These are phyloP conservation scores for Glarea lozoyensis DNA, from an alignment of 495 filamentous ascomycete species.

Conservation along the genomic window DNA sequence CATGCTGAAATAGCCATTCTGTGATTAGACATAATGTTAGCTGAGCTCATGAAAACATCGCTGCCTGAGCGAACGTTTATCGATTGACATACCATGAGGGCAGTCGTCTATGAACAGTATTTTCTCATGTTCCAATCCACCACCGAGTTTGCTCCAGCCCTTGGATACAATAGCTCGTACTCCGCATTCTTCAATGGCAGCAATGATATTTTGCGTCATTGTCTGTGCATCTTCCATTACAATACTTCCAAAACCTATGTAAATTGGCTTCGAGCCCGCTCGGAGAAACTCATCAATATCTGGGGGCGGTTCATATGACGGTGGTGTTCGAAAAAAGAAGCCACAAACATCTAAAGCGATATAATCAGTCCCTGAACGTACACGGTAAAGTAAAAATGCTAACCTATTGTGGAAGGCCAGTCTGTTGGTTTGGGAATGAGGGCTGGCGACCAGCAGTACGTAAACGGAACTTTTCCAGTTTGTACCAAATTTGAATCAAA, in stretches of 20 bases:
- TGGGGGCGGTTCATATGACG: slow-evolving; percentile 48
- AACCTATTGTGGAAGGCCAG: slow-evolving; percentile 53
- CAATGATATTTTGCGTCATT: slow-evolving; percentile 56
- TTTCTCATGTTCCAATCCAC: slow-evolving; percentile 45
- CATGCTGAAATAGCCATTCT: slow-evolving; percentile 56
- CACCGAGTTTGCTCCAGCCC: slow-evolving; percentile 68
- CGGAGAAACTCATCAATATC: slow-evolving; percentile 54
- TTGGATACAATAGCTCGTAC: slow-evolving; percentile 69
- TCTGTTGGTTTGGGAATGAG: slow-evolving; percentile 70
- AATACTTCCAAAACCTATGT: slow-evolving; percentile 74
- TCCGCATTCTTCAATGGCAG: slow-evolving; percentile 51
- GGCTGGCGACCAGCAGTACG: slow-evolving; percentile 71
- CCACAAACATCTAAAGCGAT: slow-evolving; percentile 46
- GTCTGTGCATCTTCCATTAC: slow-evolving; percentile 62
- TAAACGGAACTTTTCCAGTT: slow-evolving; percentile 57
- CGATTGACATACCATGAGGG: slow-evolving; percentile 55
- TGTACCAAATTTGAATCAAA: slow-evolving; percentile 56
- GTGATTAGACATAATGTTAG: slow-evolving; percentile 57
- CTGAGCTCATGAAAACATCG: slow-evolving; percentile 50
- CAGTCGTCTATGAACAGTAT: slow-evolving; percentile 62
- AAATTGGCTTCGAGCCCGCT: slow-evolving; percentile 57
- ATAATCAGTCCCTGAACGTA: no score
- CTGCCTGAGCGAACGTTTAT: slow-evolving; percentile 29
- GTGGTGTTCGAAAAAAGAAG: slow-evolving; percentile 53
- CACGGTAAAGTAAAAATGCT: slow-evolving; percentile 4